phyloP scores from a whole-genome alignment of 192 early-diverging fungal genomes.

The Backusella luteola region DNA sequence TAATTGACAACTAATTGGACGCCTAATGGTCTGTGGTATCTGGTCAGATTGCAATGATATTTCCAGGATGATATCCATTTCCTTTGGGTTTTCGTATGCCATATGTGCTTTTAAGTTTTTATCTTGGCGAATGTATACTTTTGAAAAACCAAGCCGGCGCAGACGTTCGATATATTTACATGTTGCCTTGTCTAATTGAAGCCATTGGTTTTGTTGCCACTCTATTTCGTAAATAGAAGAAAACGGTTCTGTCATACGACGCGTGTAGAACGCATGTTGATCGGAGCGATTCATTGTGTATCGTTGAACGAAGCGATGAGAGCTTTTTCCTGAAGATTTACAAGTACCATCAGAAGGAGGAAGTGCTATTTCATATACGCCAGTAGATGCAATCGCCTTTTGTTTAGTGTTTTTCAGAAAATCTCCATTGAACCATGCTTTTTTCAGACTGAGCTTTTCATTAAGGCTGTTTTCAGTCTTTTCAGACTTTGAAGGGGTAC shows the following conservation, averaged over 20 bases:
- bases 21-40: background rate
- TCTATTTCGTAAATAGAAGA: constrained; percentile 5
- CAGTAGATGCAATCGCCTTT: background rate
- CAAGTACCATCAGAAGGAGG: background rate
- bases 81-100: background rate
- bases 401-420: background rate
- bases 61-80: background rate
- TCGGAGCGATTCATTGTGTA: constrained; percentile 1
- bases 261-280: constrained; percentile 5
- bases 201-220: constrained; percentile 16
- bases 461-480: background rate
- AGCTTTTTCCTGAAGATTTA: background rate
- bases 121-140: constrained; percentile 2
- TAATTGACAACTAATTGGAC: background rate
- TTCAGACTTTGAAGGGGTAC: background rate
- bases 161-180: constrained; percentile 5
- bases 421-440: background rate
- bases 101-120: background rate
- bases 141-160: background rate
- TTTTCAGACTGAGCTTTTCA: background rate
- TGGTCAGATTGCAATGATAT: background rate
- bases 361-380: background rate
- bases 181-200: background rate
- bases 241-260: constrained; percentile 3
- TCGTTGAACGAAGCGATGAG: background rate